phyloP scores from a whole-genome alignment of 805 yeast species.

The Groenewaldozyma salmanticensis region DNA sequence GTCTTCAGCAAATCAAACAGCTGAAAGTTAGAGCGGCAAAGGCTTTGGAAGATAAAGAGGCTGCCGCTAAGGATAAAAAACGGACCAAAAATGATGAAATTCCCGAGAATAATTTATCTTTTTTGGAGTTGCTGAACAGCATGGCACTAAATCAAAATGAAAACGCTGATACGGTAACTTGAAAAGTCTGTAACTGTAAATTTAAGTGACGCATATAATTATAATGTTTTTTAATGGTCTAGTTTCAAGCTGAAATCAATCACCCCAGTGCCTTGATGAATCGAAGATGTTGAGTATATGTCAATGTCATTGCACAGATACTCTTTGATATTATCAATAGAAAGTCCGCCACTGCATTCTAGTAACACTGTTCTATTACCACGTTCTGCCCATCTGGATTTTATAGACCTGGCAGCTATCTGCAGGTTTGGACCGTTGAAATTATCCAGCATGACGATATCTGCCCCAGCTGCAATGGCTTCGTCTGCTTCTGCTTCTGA shows the following conservation, averaged over 20 bases:
- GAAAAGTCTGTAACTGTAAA: background rate
- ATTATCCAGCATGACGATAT: conserved; percentile 89
- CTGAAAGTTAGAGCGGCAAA: conserved; percentile 23
- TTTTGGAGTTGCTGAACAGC: conserved; percentile 10
- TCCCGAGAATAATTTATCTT: conserved; percentile 10
- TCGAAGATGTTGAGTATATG: conserved; percentile 80
- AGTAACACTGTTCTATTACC: conserved; percentile 45
- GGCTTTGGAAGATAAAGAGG: background rate
- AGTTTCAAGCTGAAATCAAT: conserved; percentile 82
- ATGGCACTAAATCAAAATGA: background rate
- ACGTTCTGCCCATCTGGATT: conserved; percentile 39
- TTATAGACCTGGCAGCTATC: conserved; percentile 54
- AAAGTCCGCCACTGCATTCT: conserved; percentile 91
- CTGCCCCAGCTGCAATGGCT: conserved; percentile 93
- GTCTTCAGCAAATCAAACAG: conserved; percentile 45
- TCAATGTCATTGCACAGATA: conserved; percentile 75
- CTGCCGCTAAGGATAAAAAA: background rate
- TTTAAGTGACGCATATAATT: background rate
- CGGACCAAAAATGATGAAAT: background rate
- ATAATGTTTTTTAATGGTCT: conserved; percentile 24
- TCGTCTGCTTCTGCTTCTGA: conserved; percentile 78
- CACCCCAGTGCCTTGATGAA: conserved; percentile 83
- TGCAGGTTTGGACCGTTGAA: conserved; percentile 59
- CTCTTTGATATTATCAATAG: conserved; percentile 50
- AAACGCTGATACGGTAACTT: no score